Base-by-base conservation (phyloP, 257 asterid genomes). In the Forsythia viridissima region DNA sequence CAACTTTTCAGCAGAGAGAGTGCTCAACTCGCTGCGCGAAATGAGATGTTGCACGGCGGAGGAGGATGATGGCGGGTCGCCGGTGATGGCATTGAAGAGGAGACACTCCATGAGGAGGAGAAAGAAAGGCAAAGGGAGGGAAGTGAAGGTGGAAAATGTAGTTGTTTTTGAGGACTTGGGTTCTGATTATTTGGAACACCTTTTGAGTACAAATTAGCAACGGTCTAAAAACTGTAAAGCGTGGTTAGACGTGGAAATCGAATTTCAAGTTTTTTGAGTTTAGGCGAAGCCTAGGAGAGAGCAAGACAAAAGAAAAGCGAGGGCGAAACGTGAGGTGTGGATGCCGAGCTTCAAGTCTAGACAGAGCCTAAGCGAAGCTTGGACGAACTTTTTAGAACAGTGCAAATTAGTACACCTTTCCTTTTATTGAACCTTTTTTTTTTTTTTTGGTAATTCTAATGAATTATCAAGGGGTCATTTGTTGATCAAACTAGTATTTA, bases 101-200 rank as follows among this genome's bases (percentile, higher is more conserved):
- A 88, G 83, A 77, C 96, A 93, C 79, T 91, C 92, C 36, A 79
- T 87, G 91, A 82, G 89, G 84, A 77, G 78, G 79, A 46, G 70
- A 43, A 76, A 41, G 76, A 68, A 72, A 63, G 39, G 77, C 59
- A 79, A n/a, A 41, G 66, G 13, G 70, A 63, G 73, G 79, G 84
- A 79, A 38, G 87, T 82, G 65, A 81, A 87, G 80, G 81, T 79
- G 74, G 89, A 89, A 67, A 85, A 87, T 71, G 78, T 88, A 80
- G 89, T 93, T 18, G 97, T 90, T 80, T 90, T 93, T 63, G 92
- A 93, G 81, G 98, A 93, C 55, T 84, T 93, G 83, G 98, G 98
- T 0, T 85, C 88, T 74, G 97, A 93, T 44, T 93, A 87, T 52
- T 87, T 93, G 82, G 97, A 91, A 72, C 90, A 90, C 74, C 97